Evolutionary conservation across 148 eudicot species (phyloP), one percentile per base, ranked within the genome.

Genomic region (Rhododendron kiyosumense): DNA sequence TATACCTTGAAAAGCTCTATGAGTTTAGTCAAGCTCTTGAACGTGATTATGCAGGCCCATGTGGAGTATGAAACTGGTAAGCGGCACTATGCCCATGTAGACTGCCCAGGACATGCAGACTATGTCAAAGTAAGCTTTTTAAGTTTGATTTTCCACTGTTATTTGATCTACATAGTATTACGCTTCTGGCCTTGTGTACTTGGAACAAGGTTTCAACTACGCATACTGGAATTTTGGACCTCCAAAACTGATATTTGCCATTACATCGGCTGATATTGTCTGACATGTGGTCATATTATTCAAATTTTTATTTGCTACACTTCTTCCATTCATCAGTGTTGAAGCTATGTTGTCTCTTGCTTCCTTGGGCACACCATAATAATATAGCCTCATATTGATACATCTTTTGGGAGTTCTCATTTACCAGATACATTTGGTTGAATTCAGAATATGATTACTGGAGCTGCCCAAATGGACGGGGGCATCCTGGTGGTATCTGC

Each of bases 391-490:
- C 17, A 10, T 13, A 5, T 8, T 36, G 52, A 18, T 57, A 17
- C 48, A 18, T 59, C 8, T 82, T 57, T 59, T 36, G 20, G 26
- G 73, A 67, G 49, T 34, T 59, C 24, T 83, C 76, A 83, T 30
- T 63, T 83, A 26, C 32, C 10, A 26, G 32, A 61, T 63, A 48
- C 77, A 69, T 65, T 46, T 78, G 89, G n/a, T 76, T 83, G 36
- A 54, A 51, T 65, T 34, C 85, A 86, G 98, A 95, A 95, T 88
- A 95, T 96, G 99, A 95, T 96, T 81, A 95, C 97, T 86, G 98
- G 98, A 88, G 99, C 98, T 85, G 97, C 99, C 77, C 98, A 96
- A 90, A 94, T 96, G 96, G 99, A 94, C 88, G 98, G 97, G 32
- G 97, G 95, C 85, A 95, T 95, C 86, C 92, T 95, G 67, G 98